These are phyloP conservation scores for Nannochloropsis oceanica DNA, from an alignment of 108 stramenopile species.

Conservation along the genomic window DNA sequence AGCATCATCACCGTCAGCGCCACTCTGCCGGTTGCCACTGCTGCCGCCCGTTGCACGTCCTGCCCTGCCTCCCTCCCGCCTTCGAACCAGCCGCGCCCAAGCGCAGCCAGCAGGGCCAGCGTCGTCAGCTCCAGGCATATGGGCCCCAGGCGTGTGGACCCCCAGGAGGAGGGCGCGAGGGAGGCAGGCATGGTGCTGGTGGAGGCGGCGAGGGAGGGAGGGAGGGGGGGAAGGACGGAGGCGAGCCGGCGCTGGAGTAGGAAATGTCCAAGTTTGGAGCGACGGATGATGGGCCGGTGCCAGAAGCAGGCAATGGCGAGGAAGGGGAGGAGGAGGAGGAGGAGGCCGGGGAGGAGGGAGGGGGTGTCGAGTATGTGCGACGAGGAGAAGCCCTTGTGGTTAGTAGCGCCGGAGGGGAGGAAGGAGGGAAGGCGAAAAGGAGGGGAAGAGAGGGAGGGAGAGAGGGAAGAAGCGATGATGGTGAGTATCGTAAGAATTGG, in stretches of 20 bases:
- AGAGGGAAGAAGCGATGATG: not conserved
- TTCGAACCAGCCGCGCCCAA: not conserved
- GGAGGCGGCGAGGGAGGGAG: not conserved
- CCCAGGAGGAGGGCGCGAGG: not conserved
- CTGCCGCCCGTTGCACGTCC: not conserved
- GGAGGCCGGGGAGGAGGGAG: not conserved
- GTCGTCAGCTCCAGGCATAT: not conserved
- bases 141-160: not conserved
- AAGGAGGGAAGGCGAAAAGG: no score
- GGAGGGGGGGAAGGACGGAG: not conserved
- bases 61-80: not conserved
- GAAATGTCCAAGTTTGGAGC: not conserved
- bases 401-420: not conserved
- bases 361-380: not conserved
- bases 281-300: not conserved
- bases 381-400: not conserved
- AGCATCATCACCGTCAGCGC: not conserved
- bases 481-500: not conserved
- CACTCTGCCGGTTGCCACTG: not conserved
- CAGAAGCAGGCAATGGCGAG: not conserved
- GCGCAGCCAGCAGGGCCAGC: not conserved
- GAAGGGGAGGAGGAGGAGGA: not conserved
- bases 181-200: no score
- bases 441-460: not conserved
- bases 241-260: not conserved